These are phyloP conservation scores for Solanum bulbocastanum DNA, from an alignment of 257 asterid genomes.

Conservation along the genomic window DNA sequence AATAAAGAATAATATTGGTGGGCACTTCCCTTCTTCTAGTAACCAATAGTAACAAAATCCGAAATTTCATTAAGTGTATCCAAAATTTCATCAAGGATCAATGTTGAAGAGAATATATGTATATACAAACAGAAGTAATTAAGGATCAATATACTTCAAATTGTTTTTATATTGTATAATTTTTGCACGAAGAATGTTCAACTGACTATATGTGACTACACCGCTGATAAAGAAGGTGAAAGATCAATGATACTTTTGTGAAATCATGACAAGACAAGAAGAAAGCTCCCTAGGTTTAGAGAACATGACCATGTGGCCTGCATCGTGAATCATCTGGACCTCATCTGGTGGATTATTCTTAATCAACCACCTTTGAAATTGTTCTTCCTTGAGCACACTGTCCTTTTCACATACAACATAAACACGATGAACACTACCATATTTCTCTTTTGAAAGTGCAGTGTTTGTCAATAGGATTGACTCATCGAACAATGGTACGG, in stretches of 20 bases:
- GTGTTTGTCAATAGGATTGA: not conserved
- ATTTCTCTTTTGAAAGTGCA: constrained; percentile 10
- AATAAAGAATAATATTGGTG: too few species aligned
- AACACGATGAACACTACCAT: constrained; percentile 26
- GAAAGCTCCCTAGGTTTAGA: constrained; percentile 26
- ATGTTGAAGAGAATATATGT: too few species aligned
- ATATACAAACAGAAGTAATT: too few species aligned
- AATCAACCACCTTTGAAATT: constrained; percentile 23
- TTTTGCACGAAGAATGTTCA: too few species aligned
- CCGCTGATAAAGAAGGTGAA: not conserved
- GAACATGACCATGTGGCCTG: constrained; percentile 43
- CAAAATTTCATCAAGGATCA: too few species aligned
- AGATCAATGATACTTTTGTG: not conserved
- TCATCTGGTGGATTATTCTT: constrained; percentile 24
- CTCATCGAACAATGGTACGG: not conserved
- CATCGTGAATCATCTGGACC: constrained; percentile 14
- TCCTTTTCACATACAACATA: constrained; percentile 22
- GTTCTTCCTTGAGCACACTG: not conserved
- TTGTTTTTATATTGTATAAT: too few species aligned
- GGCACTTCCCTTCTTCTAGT: not conserved
- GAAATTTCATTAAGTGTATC: too few species aligned
- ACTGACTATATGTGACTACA: not conserved
- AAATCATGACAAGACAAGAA: constrained; percentile 8
- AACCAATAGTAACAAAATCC: too few species aligned
- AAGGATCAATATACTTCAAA: too few species aligned